Conservation (phyloP, 768 basidiomycete genomes). For the Hortiboletus flavorubellus region DNA sequence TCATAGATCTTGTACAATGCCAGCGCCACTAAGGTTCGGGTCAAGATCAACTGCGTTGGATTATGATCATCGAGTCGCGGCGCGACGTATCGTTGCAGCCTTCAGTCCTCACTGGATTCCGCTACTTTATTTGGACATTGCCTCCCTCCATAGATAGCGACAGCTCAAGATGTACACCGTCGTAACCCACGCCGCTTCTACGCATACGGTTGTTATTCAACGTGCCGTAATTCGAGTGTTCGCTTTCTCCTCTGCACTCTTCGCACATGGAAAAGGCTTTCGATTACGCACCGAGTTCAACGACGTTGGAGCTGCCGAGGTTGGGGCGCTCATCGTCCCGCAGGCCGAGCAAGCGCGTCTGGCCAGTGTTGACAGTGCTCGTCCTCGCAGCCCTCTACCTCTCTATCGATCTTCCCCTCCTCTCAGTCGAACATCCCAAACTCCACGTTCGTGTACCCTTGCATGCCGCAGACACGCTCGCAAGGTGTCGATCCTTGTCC, state of each 20-base stretch:
- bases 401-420: conserved; percentile 3
- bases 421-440: not conserved
- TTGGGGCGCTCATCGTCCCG: not conserved
- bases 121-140: not conserved
- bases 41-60: not conserved
- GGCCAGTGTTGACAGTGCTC: conserved; percentile 15
- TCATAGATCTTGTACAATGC: conserved; percentile 6
- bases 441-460: conserved; percentile 14
- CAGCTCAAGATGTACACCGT: too few relatives aligned
- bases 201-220: not conserved
- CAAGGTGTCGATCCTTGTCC: conserved; percentile 45
- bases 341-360: conserved; percentile 7
- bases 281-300: not conserved
- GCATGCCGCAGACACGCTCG: conserved; percentile 32
- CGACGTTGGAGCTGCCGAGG: not conserved
- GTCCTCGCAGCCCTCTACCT: conserved; percentile 18
- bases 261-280: conserved; percentile 14
- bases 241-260: not conserved
- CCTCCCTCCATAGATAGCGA: not conserved
- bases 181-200: too few relatives aligned
- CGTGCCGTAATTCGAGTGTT: not conserved
- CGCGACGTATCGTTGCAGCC: too few relatives aligned
- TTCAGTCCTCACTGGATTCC: not conserved
- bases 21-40: not conserved
- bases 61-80: too few relatives aligned